Conservation (phyloP, 2,329 filamentous ascomycete species). For the Berkeleyomyces basicola region DNA sequence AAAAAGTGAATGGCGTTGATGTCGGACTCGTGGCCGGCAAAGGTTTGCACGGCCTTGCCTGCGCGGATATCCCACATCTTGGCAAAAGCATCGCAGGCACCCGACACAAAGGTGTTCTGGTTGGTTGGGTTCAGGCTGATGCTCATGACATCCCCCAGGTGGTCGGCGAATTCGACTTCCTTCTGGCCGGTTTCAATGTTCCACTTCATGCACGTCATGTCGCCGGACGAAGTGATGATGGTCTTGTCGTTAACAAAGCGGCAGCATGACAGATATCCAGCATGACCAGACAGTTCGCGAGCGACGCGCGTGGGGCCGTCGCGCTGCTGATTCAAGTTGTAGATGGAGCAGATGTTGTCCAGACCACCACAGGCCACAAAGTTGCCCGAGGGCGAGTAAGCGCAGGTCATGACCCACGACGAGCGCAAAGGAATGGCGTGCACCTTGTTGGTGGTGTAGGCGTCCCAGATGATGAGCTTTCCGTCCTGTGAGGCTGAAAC, state of each 20-base stretch:
- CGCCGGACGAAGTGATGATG: conserved; percentile 92
- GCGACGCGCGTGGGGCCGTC: conserved; percentile 96
- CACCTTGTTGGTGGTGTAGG: conserved; percentile 98
- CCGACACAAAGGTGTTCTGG: conserved; percentile 98
- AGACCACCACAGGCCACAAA: conserved; percentile 97
- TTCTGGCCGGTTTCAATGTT: conserved; percentile 97
- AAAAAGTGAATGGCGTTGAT: conserved; percentile 99
- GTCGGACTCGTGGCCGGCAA: conserved; percentile 94
- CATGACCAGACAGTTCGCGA: conserved; percentile 88
- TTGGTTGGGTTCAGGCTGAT: conserved; percentile 98
- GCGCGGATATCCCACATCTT: conserved; percentile 98
- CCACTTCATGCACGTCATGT: conserved; percentile 99
- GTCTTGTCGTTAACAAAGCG: conserved; percentile 97
- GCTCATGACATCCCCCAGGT: conserved; percentile 98
- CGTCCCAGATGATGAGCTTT: conserved; percentile 99
- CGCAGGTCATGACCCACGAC: conserved; percentile 99
- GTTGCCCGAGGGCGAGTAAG: conserved; percentile 94
- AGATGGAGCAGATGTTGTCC: conserved; percentile 99
- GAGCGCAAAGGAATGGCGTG: conserved; percentile 94
- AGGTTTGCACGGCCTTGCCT: conserved; percentile 95
- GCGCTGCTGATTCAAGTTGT: conserved; percentile 86
- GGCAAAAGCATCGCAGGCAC: conserved; percentile 93
- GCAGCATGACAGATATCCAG: conserved; percentile 94
- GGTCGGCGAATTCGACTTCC: conserved; percentile 94
- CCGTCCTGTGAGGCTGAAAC: conserved; percentile 97